Evolutionary conservation across 1,284 basidiomycete genomes (phyloP).

Genomic region (Fistulina hepatica): DNA sequence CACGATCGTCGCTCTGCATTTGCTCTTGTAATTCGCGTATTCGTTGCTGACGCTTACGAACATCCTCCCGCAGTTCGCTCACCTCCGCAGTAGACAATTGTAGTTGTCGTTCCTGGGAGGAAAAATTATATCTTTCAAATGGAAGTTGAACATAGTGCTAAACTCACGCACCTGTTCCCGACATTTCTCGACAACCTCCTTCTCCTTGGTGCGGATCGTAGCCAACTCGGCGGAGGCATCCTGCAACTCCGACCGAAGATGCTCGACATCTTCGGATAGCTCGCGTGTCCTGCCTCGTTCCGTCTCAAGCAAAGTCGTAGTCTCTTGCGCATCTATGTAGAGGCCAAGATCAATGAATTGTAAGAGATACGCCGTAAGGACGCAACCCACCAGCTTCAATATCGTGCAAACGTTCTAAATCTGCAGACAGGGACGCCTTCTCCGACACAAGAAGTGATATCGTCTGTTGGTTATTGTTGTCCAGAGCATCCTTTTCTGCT

Average conservation of each 20-base stretch:
- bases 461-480: constrained; percentile 50
- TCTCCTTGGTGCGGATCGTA: constrained; percentile 38
- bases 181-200: constrained; percentile 42
- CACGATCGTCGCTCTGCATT: constrained; percentile 69
- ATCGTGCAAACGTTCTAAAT: constrained; percentile 40
- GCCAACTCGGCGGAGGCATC: constrained; percentile 29
- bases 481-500: constrained; percentile 21
- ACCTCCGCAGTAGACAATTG: constrained; percentile 45
- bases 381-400: constrained; percentile 37
- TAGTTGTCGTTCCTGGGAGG: constrained; percentile 55
- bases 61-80: constrained; percentile 42
- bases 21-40: constrained; percentile 68
- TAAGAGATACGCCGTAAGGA: constrained; percentile 3
- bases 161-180: constrained; percentile 47
- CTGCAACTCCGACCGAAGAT: constrained; percentile 26
- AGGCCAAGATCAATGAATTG: constrained; percentile 4
- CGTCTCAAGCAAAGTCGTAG: constrained; percentile 31
- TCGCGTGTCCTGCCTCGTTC: constrained; percentile 31
- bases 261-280: constrained; percentile 33
- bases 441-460: constrained; percentile 61
- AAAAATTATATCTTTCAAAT: too few species aligned
- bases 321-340: constrained; percentile 36
- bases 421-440: constrained; percentile 46
- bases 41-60: constrained; percentile 42
- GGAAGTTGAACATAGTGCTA: constrained; percentile 1